A percentile compares a stretch with the other conserved stretches of the same genome.
Conservation (phyloP, 2,329 filamentous ascomycete genomes). For the Pseudogymnoascus sp. region DNA sequence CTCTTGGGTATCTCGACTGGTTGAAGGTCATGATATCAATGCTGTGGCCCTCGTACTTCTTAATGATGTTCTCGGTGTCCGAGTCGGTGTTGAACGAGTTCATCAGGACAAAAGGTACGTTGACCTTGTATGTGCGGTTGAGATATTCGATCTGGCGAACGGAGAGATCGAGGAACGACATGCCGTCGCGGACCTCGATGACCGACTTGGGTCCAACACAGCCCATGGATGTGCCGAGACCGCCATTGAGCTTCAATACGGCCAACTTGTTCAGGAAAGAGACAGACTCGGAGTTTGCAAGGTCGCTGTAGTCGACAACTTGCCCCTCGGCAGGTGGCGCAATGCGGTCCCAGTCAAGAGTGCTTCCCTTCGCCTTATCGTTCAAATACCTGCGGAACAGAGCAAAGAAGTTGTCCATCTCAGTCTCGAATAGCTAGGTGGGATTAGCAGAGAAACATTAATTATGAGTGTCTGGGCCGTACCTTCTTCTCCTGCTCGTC, state of each 20-base stretch:
- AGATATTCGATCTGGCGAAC: conserved; percentile 98
- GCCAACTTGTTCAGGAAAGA: conserved; percentile 95
- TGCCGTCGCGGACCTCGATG: conserved; percentile 98
- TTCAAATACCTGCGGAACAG: conserved; percentile 97
- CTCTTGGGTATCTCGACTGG: conserved; percentile 95
- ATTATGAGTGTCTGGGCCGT: conserved; percentile 23
- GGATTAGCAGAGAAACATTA: conserved; percentile 13
- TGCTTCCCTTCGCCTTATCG: conserved; percentile 97
- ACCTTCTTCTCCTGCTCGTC: conserved; percentile 81
- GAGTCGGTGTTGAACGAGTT: conserved; percentile 99
- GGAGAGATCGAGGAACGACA: conserved; percentile 98
- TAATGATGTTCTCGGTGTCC: conserved; percentile 97
- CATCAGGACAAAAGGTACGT: conserved; percentile 98
- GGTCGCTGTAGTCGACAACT: conserved; percentile 88
- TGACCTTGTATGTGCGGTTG: conserved; percentile 95
- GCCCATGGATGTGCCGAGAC: conserved; percentile 98
- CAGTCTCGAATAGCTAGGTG: conserved; percentile 83
- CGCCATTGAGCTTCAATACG: conserved; percentile 98
- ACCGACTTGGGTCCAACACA: conserved; percentile 99
- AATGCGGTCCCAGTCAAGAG: conserved; percentile 92
- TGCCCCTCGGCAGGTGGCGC: conserved; percentile 86
- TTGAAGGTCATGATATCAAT: conserved; percentile 99
- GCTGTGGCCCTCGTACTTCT: conserved; percentile 99
- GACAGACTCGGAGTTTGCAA: conserved; percentile 82
- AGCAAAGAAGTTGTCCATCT: conserved; percentile 99